Conservation (phyloP, 768 basidiomycete genomes). For the Macrolepiota albuminosa region DNA sequence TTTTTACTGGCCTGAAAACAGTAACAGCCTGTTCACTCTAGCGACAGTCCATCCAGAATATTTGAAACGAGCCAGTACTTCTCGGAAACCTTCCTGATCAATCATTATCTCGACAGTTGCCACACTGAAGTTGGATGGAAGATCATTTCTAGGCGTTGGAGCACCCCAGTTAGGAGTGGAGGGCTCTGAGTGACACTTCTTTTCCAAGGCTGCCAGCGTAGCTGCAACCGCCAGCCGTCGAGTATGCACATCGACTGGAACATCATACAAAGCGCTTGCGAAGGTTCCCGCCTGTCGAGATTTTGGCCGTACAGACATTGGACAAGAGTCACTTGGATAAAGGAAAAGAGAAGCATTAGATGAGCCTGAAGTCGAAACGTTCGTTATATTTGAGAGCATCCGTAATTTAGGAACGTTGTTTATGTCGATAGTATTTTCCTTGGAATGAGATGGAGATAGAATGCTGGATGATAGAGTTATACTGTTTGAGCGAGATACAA, state of each 20-base stretch:
- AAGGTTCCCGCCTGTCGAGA: not conserved
- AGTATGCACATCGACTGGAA: not conserved
- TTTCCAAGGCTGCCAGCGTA: slow-evolving; percentile 10
- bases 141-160: not conserved
- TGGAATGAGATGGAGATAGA: not conserved
- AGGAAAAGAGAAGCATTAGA: not conserved
- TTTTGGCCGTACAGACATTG: not conserved
- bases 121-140: not conserved
- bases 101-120: slow-evolving; percentile 59
- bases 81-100: slow-evolving; percentile 82
- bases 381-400: not conserved
- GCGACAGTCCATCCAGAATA: slow-evolving; percentile 46
- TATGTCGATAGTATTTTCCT: not conserved
- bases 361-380: not conserved
- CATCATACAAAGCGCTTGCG: not conserved
- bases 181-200: slow-evolving; percentile 10
- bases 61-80: slow-evolving; percentile 52
- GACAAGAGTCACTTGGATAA: slow-evolving; percentile 6
- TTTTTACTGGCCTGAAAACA: slow-evolving; percentile 59
- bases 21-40: slow-evolving; percentile 42
- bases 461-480: not conserved
- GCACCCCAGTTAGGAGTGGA: slow-evolving; percentile 5
- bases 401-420: not conserved
- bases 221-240: slow-evolving; percentile 9
- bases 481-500: not conserved